Percentiles rank a stretch among this genome's conserved stretches.
phyloP scores from a whole-genome alignment of 306 rosid genomes.

The Coriaria nepalensis region DNA sequence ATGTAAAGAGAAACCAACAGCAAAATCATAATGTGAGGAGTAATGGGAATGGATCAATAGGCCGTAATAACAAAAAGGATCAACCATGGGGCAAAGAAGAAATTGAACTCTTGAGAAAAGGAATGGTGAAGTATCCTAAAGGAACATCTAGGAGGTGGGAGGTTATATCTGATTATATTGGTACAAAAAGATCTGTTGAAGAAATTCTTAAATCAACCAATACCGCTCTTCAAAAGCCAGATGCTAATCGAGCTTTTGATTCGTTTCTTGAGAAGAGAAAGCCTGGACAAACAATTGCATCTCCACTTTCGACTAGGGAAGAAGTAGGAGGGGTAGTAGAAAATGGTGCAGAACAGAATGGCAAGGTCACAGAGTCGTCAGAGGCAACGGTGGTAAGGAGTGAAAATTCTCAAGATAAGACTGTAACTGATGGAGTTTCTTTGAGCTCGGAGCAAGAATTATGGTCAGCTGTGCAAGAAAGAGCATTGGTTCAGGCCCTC shows the following conservation, averaged over 20 bases:
- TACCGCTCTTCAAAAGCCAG: conserved; percentile 93
- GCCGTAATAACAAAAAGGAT: conserved; percentile 61
- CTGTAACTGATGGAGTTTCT: conserved; percentile 32
- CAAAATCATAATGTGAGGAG: conserved; percentile 43
- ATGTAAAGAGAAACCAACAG: conserved; percentile 26
- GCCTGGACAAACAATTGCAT: conserved; percentile 66
- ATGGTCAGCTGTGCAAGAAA: conserved; percentile 88
- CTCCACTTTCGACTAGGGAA: conserved; percentile 82
- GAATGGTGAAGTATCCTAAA: conserved; percentile 75
- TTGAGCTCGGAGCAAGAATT: conserved; percentile 56
- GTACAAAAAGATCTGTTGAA: conserved; percentile 86
- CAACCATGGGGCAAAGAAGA: conserved; percentile 91
- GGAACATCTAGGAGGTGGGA: conserved; percentile 98
- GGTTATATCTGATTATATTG: conserved; percentile 89
- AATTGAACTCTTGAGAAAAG: conserved; percentile 79
- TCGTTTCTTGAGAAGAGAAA: conserved; percentile 92
- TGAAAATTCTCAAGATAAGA: conserved; percentile 18
- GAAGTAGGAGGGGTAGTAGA: conserved; percentile 51
- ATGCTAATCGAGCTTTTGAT: conserved; percentile 77
- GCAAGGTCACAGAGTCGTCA: conserved; percentile 19
- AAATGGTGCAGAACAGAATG: conserved; percentile 21
- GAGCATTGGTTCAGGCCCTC: conserved; percentile 87
- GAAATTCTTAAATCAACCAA: conserved; percentile 94
- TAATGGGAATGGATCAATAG: conserved; percentile 29
- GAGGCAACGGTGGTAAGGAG: conserved; percentile 21